Evolutionary conservation across 2,329 filamentous ascomycete species (phyloP).

Genomic region (Cladosporium sp.): DNA sequence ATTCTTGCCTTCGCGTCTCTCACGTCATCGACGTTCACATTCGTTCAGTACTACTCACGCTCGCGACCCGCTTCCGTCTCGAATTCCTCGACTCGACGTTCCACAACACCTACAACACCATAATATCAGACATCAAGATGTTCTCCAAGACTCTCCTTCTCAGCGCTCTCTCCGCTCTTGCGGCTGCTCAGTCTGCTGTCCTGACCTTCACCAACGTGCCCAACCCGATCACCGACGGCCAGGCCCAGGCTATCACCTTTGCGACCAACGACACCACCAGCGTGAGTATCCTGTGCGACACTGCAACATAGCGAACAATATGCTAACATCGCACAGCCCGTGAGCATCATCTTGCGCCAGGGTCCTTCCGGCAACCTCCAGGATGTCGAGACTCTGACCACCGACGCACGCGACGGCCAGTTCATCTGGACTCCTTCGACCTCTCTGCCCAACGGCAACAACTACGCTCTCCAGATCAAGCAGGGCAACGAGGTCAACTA

Average conservation of each 20-base stretch:
- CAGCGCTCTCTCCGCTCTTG: constrained; percentile 48
- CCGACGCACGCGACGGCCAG: constrained; percentile 26
- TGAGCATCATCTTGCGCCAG: constrained; percentile 59
- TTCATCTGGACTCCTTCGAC: constrained; percentile 54
- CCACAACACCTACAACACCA: background rate
- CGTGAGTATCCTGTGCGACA: constrained; percentile 11
- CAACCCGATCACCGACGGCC: constrained; percentile 50
- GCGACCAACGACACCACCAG: constrained; percentile 30
- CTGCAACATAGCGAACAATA: background rate
- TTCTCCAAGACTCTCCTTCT: constrained; percentile 53
- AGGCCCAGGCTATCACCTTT: constrained; percentile 37
- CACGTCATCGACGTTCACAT: constrained; percentile 19
- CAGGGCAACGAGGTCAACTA: constrained; percentile 59
- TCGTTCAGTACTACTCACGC: constrained; percentile 15
- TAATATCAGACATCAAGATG: constrained; percentile 45
- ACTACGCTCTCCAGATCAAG: constrained; percentile 63
- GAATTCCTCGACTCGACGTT: background rate
- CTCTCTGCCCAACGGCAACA: constrained; percentile 45
- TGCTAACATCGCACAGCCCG: constrained; percentile 42
- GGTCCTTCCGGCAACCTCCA: constrained; percentile 54
- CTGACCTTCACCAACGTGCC: constrained; percentile 58
- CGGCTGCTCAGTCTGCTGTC: constrained; percentile 49
- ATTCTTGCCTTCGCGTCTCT: constrained; percentile 4
- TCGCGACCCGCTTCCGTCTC: background rate
- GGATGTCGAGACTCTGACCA: constrained; percentile 45